A percentile compares a stretch with the other conserved stretches of the same genome.
Conservation (phyloP, 1,139 yeast genomes). For the Blastobotrys serpentis region DNA sequence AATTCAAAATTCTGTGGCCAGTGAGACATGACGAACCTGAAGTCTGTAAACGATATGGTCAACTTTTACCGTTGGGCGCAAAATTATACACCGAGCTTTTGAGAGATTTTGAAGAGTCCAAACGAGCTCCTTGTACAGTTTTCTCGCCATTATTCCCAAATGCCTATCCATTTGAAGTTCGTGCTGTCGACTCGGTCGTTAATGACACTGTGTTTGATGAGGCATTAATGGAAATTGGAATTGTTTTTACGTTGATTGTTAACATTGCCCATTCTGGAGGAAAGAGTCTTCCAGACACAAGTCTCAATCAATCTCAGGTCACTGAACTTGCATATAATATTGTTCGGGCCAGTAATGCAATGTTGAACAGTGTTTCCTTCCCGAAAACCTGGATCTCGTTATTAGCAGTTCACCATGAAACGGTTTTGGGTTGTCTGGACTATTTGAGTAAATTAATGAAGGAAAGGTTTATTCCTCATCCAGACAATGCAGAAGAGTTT, state of each 20-base stretch:
- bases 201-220: conserved; percentile 72
- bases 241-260: conserved; percentile 40
- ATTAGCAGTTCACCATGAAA: conserved; percentile 46
- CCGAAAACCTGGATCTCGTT: conserved; percentile 42
- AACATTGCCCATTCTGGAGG: conserved; percentile 44
- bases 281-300: conserved; percentile 54
- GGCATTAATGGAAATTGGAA: conserved; percentile 63
- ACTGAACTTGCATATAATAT: conserved; percentile 38
- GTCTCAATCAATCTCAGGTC: conserved; percentile 48
- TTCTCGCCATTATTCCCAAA: conserved; percentile 59
- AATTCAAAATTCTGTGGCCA: conserved; percentile 36
- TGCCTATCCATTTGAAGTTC: conserved; percentile 60
- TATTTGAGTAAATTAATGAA: conserved; percentile 43
- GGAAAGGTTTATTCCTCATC: conserved; percentile 50
- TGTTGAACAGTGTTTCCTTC: conserved; percentile 40
- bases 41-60: conserved; percentile 35
- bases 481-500: conserved; percentile 57
- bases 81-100: conserved; percentile 34
- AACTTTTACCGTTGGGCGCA: conserved; percentile 36
- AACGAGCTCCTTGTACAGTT: conserved; percentile 24
- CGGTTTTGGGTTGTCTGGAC: conserved; percentile 61
- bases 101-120: conserved; percentile 26
- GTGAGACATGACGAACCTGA: conserved; percentile 32
- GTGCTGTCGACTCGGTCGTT: conserved; percentile 72
- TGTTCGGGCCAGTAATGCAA: conserved; percentile 42